Conservation (phyloP, 1,284 basidiomycete genomes). For the Cutaneotrichosporon cavernicola region DNA sequence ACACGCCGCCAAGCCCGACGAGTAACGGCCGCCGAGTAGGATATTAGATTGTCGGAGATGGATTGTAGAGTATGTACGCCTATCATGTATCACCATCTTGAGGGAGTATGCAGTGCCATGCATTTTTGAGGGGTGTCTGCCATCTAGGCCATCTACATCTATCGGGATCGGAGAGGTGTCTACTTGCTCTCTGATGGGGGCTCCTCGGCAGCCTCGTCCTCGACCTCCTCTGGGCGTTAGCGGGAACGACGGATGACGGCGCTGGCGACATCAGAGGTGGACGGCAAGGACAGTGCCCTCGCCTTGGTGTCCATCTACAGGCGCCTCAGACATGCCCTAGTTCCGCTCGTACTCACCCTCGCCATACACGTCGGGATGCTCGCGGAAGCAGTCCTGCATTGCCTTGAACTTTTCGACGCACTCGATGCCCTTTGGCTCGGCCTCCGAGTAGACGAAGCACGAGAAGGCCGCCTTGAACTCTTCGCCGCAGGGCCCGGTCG, state of each 20-base stretch:
- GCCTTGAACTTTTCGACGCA: slow-evolving; percentile 96
- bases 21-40: background rate
- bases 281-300: too few species aligned
- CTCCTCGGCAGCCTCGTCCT: slow-evolving; percentile 27
- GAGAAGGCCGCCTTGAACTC: slow-evolving; percentile 96
- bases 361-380: slow-evolving; percentile 91
- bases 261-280: too few species aligned
- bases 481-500: slow-evolving; percentile 89
- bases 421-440: slow-evolving; percentile 95
- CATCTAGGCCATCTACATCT: slow-evolving; percentile 2
- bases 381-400: slow-evolving; percentile 98
- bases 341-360: slow-evolving; percentile 65
- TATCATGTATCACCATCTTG: background rate
- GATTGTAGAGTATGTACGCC: background rate
- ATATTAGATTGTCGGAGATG: background rate
- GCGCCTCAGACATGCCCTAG: too few species aligned
- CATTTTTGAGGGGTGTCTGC: slow-evolving; percentile 3
- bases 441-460: slow-evolving; percentile 92
- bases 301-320: too few species aligned
- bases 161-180: background rate
- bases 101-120: background rate
- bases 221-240: slow-evolving; percentile 25
- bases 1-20: background rate
- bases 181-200: background rate
- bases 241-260: background rate